phyloP scores from a whole-genome alignment of 306 rosid genomes.

The Quercus ilex region DNA sequence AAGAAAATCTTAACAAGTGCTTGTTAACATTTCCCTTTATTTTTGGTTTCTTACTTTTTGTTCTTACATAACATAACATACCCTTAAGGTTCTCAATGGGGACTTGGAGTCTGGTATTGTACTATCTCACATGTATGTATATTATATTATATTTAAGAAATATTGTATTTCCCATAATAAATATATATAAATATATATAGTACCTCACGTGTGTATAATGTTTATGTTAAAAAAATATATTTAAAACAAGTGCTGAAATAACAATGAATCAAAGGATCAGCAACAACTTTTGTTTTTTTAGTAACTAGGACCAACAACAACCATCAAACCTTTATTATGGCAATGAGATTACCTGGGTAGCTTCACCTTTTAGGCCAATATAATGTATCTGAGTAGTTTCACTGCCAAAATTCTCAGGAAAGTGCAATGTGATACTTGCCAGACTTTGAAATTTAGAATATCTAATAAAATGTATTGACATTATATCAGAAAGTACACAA shows the following conservation, averaged over 20 bases:
- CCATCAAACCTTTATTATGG: slow-evolving; percentile 1
- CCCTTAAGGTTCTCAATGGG: no score
- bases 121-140: no score
- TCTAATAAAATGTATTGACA: slow-evolving; percentile 33
- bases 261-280: slow-evolving; percentile 26
- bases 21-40: no score
- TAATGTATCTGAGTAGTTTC: slow-evolving; percentile 80
- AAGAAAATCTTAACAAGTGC: no score
- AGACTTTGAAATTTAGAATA: slow-evolving; percentile 94
- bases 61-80: no score
- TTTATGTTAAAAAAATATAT: no score
- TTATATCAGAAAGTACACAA: slow-evolving; percentile 12
- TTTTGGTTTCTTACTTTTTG: no score
- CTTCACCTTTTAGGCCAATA: slow-evolving; percentile 97
- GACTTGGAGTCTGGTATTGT: no score
- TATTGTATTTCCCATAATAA: no score
- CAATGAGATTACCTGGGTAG: slow-evolving; percentile 72
- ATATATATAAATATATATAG: no score
- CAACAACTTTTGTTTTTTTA: neutral
- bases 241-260: slow-evolving; percentile 79
- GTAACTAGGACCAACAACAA: neutral
- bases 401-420: slow-evolving; percentile 85
- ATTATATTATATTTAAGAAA: no score
- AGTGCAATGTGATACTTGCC: slow-evolving; percentile 88
- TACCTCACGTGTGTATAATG: no score